Evolutionary conservation across 2,329 filamentous ascomycete genomes (phyloP).

Genomic region (Aspergillus quadrilineatus): DNA sequence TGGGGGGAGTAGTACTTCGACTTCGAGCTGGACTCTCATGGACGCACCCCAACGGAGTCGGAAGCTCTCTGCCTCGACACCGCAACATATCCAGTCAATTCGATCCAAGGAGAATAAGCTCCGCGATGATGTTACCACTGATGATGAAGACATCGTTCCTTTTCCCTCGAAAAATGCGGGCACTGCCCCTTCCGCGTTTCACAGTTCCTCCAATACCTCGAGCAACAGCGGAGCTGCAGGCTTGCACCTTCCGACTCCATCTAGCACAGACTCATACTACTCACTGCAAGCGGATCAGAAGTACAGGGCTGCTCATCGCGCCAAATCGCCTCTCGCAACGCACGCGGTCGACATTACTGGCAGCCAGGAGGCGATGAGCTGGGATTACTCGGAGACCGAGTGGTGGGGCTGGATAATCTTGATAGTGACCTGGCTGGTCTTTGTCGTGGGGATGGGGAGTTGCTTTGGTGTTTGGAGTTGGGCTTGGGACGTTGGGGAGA

Average conservation of each 20-base stretch:
- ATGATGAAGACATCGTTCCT: conserved; percentile 76
- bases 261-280: conserved; percentile 66
- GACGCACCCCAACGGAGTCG: conserved; percentile 22
- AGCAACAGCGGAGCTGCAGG: conserved; percentile 20
- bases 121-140: conserved; percentile 70
- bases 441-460: conserved; percentile 94
- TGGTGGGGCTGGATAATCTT: conserved; percentile 98
- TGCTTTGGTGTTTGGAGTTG: conserved; percentile 95
- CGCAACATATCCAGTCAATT: conserved; percentile 32
- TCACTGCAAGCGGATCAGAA: conserved; percentile 41
- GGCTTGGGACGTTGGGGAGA: conserved; percentile 98
- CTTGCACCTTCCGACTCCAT: conserved; percentile 41
- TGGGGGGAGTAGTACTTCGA: conserved; percentile 12
- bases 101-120: conserved; percentile 57
- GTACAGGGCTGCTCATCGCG: conserved; percentile 31
- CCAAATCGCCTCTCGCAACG: conserved; percentile 41
- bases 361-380: conserved; percentile 50
- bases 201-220: conserved; percentile 10
- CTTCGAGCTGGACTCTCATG: conserved; percentile 21
- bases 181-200: conserved; percentile 17
- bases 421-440: conserved; percentile 88
- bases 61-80: conserved; percentile 19
- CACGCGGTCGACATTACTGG: conserved; percentile 32
- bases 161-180: conserved; percentile 53
- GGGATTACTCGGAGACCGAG: conserved; percentile 92